A percentile compares a stretch with the other conserved stretches of the same genome.
These are phyloP conservation scores for Colletotrichum shisoi DNA, from an alignment of 2,329 filamentous ascomycete species.

Conservation along the genomic window DNA sequence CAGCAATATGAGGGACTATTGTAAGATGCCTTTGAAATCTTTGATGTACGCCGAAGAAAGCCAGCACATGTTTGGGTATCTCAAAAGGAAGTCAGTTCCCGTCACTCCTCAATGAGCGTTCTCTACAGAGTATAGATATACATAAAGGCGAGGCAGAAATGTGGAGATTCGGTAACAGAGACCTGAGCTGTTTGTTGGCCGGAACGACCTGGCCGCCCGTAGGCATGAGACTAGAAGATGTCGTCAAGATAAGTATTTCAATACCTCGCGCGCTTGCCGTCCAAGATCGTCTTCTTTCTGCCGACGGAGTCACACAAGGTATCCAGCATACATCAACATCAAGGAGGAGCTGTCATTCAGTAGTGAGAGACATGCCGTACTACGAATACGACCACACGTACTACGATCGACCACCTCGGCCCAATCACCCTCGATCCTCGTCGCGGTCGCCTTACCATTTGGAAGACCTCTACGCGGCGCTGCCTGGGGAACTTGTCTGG, in stretches of 20 bases:
- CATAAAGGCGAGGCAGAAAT: not conserved
- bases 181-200: not conserved
- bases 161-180: not conserved
- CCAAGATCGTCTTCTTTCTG: not conserved
- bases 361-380: not conserved
- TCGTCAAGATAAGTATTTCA: not conserved
- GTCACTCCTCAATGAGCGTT: not conserved
- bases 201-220: not conserved
- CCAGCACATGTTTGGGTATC: not conserved
- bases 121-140: too few species aligned
- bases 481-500: slow-evolving; percentile 4
- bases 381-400: slow-evolving; percentile 3
- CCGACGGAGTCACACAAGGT: too few species aligned
- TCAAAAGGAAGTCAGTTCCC: not conserved
- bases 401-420: slow-evolving; percentile 1
- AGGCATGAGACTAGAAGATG: not conserved
- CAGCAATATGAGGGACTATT: not conserved
- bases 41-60: not conserved
- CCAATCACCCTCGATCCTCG: not conserved
- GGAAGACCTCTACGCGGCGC: slow-evolving; percentile 1
- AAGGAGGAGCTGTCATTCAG: not conserved
- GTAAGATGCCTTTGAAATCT: not conserved
- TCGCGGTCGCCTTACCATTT: not conserved
- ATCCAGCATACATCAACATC: not conserved
- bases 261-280: not conserved